These are phyloP conservation scores for Candida sithepensis DNA, from an alignment of 805 yeast genomes.

Conservation along the genomic window DNA sequence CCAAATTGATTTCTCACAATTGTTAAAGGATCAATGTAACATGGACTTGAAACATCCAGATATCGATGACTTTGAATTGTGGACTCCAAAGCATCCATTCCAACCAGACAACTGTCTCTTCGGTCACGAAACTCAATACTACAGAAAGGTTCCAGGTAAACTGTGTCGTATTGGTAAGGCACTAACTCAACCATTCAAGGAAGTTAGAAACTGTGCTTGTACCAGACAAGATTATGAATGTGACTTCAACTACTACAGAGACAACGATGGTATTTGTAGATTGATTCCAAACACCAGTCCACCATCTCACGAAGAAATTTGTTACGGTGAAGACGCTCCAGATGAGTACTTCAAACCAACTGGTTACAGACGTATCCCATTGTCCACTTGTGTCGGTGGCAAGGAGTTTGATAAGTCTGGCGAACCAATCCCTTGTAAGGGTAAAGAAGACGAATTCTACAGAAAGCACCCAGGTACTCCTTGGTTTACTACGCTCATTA, in stretches of 20 bases:
- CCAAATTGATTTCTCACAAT: conserved; percentile 54
- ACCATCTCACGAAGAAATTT: conserved; percentile 58
- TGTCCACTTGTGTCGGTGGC: conserved; percentile 83
- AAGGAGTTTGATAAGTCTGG: conserved; percentile 52
- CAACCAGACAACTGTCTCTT: conserved; percentile 54
- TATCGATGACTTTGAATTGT: conserved; percentile 55
- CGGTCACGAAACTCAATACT: conserved; percentile 62
- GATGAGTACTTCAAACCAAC: conserved; percentile 77
- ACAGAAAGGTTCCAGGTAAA: conserved; percentile 56
- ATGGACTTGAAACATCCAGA: conserved; percentile 41
- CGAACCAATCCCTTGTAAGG: conserved; percentile 74
- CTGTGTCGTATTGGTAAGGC: conserved; percentile 65
- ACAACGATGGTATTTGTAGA: conserved; percentile 71
- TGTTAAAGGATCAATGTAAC: conserved; percentile 47
- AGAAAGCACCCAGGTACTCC: conserved; percentile 49
- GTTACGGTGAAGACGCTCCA: conserved; percentile 50
- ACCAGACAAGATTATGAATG: conserved; percentile 85
- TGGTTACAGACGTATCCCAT: conserved; percentile 81
- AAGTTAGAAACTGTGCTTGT: conserved; percentile 71
- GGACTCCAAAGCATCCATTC: conserved; percentile 57
- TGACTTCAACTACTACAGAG: conserved; percentile 74
- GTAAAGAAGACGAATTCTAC: conserved; percentile 66
- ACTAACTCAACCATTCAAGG: conserved; percentile 51
- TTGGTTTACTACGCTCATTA: conserved; percentile 40
- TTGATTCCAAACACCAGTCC: conserved; percentile 68